Evolutionary conservation across 2,329 filamentous ascomycete species (phyloP), one percentile per base, ranked within the genome.

Genomic region (Apiospora hydei): DNA sequence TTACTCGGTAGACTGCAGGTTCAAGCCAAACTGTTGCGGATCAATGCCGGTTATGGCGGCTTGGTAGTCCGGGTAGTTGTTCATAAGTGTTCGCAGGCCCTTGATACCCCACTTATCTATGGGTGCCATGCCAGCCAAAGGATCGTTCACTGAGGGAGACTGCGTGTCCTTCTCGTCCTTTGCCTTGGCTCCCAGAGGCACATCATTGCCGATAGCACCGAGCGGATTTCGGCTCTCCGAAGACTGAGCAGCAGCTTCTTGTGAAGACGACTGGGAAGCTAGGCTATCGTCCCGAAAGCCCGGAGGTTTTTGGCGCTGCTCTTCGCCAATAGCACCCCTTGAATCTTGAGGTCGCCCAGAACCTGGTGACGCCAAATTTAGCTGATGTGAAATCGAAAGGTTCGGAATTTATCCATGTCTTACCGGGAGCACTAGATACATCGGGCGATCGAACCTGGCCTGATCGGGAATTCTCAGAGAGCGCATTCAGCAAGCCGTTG

Each of bases 41-140:
- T 92, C 90, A 75, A 91, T 85, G 4, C 90, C 90, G 64, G 86
- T 85, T 14, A 91, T 84, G 77, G 91, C 85, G 4, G 88, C 87
- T 70, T 88, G 89, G 79, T 91, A 92, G 75, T 91, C 89, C 18
- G 88, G 87, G 74, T 88, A 90, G 77, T 88, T 90, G 80, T 88
- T 89, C 85, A 92, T 91, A 80, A 92, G 81, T 44, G 88, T 88
- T 71, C 87, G 85, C 72, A 92, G 83, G 13, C 90, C 90, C 78
- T 92, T 92, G 67, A 92, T 84, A 5, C 90, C 90, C 85, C 87
- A 92, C 78, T 88, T 91, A 77, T 92, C 90, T 51, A 85, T 86
- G 4, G 88, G 85, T n/a, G 87, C 81, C 89, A 92, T 90, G 66
- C 89, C 88, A 67, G 85, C 84, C 38, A 92, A 82, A 66, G 89